Conservation (phyloP, 257 asterid genomes). For the Solanum ossicruentum region DNA sequence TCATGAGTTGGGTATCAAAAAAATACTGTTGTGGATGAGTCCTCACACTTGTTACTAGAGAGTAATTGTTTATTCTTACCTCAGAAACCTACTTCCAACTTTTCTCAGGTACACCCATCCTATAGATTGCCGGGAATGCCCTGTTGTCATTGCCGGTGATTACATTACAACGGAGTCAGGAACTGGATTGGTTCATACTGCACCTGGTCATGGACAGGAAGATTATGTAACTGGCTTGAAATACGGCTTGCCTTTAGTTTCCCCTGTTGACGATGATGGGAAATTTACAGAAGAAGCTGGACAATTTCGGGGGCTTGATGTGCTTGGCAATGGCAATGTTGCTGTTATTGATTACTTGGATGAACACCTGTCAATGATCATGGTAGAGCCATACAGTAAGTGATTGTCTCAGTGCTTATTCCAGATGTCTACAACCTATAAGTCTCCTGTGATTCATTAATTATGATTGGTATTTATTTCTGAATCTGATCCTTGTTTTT, state of each 20-base stretch:
- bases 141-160: slow-evolving; percentile 85
- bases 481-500: not conserved
- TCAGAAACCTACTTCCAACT: not conserved
- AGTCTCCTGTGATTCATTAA: not conserved
- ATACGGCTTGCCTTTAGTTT: slow-evolving; percentile 66
- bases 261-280: slow-evolving; percentile 96
- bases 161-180: slow-evolving; percentile 95
- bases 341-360: slow-evolving; percentile 82
- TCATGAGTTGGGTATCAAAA: not conserved
- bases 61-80: not conserved
- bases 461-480: not conserved
- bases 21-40: not conserved
- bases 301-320: slow-evolving; percentile 71
- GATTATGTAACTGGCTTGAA: slow-evolving; percentile 85
- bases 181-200: slow-evolving; percentile 97
- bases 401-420: slow-evolving; percentile 5
- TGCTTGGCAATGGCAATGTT: slow-evolving; percentile 75
- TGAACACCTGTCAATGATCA: slow-evolving; percentile 51
- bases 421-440: not conserved
- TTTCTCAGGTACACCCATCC: slow-evolving; percentile 76
- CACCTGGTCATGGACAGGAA: slow-evolving; percentile 99
- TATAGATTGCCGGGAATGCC: slow-evolving; percentile 71
- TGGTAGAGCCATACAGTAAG: slow-evolving; percentile 97
- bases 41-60: not conserved
- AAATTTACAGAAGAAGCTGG: slow-evolving; percentile 92